Evolutionary conservation across 345 rosid species (phyloP).

Genomic region (Camelina sativa): DNA sequence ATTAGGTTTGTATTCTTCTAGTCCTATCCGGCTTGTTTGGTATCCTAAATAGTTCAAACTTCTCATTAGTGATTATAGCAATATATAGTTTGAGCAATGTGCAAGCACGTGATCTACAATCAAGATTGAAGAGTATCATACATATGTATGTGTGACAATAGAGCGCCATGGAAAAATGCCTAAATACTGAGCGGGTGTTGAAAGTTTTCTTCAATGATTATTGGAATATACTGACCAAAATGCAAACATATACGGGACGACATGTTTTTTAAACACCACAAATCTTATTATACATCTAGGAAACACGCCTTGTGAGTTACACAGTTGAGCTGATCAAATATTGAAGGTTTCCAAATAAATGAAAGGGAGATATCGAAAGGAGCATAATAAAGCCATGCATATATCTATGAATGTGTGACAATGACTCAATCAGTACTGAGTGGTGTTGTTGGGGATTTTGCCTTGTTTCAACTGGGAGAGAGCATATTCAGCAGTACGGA

Average conservation of each 20-base stretch:
- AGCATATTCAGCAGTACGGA: slow-evolving; percentile 57
- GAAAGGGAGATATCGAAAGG: neutral
- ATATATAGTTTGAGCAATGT: neutral
- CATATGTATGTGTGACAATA: too few relatives aligned
- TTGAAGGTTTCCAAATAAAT: neutral
- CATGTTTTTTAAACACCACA: neutral
- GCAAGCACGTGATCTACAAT: neutral
- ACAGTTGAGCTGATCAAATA: neutral
- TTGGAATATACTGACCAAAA: neutral
- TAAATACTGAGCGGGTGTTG: too few relatives aligned
- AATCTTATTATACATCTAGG: neutral
- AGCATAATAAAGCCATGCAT: neutral
- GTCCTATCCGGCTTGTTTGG: too few relatives aligned
- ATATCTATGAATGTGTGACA: neutral
- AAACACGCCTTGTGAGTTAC: neutral
- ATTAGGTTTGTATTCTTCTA: neutral
- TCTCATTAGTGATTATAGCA: neutral
- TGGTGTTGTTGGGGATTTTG: slow-evolving; percentile 51
- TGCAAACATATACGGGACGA: neutral
- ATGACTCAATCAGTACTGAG: slow-evolving; percentile 40
- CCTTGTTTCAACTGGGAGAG: slow-evolving; percentile 59
- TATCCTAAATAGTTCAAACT: neutral
- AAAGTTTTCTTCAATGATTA: neutral
- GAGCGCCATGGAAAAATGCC: too few relatives aligned
- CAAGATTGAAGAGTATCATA: neutral